Percentiles rank a stretch among this genome's conserved stretches.
phyloP scores from a whole-genome alignment of 1,284 basidiomycete species.

The Polyporus tsugae region DNA sequence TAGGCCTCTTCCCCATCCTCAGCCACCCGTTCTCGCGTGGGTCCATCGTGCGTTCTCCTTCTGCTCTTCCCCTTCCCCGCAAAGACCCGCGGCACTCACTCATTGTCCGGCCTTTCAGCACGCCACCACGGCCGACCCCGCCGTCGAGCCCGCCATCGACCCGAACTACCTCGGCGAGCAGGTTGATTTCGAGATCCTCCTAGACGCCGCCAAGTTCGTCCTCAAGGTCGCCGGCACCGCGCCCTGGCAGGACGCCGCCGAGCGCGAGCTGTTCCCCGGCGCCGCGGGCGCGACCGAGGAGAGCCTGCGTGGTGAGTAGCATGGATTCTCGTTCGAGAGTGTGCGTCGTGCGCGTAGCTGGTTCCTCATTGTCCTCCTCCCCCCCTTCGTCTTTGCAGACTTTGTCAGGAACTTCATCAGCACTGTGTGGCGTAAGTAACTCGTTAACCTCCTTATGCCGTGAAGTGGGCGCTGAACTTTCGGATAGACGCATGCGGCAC shows the following conservation, averaged over 20 bases:
- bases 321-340: background rate
- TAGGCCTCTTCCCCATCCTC: constrained; percentile 23
- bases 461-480: background rate
- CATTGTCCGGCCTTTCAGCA: constrained; percentile 34
- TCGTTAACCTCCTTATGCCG: background rate
- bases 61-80: background rate
- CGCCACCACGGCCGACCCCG: constrained; percentile 45
- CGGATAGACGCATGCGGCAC: constrained; percentile 40
- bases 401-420: constrained; percentile 17
- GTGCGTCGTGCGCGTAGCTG: background rate
- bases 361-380: background rate
- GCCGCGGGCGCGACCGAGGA: constrained; percentile 19
- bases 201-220: constrained; percentile 51
- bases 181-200: constrained; percentile 45
- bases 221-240: constrained; percentile 21
- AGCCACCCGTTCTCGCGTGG: constrained; percentile 44
- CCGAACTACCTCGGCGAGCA: constrained; percentile 52
- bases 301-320: constrained; percentile 24
- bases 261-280: constrained; percentile 28
- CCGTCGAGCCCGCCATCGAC: constrained; percentile 48
- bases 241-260: constrained; percentile 19
- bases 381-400: constrained; percentile 10
- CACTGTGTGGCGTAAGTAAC: constrained; percentile 29
- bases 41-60: constrained; percentile 41
- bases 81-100: too few species aligned